Base-by-base conservation (phyloP, 495 filamentous ascomycete species). In the Aspergillus coremiiformis region DNA sequence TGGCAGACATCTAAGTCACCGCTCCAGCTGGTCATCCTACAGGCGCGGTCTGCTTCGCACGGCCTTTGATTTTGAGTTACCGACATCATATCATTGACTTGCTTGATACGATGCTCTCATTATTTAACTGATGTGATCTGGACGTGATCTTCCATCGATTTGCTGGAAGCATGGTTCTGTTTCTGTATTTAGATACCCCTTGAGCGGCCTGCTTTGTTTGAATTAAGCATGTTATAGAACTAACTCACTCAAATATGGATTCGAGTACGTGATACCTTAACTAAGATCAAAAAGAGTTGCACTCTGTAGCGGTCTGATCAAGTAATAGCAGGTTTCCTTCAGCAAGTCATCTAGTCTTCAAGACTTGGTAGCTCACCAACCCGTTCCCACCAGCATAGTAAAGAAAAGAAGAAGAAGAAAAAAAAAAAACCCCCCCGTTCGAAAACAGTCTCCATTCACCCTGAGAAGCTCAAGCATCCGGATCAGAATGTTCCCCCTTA, bases 1-100 rank as follows among this genome's bases (percentile, higher is more conserved):
- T 82, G 75, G 71, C 71, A 43, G 73, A 76, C 42, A 66, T 76
- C 33, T 76, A 55, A 59, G n/a, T 17, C 30, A 17, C 8, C 21
- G 24, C 5, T 10, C 29, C 11, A n/a, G 32, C 32, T 10, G 32
- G n/a, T n/a, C n/a, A n/a, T n/a, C n/a, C n/a, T n/a, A n/a, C n/a
- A n/a, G n/a, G n/a, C n/a, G n/a, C n/a, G n/a, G n/a, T n/a, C n/a
- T n/a, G n/a, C n/a, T n/a, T n/a, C n/a, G n/a, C n/a, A n/a, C n/a
- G n/a, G n/a, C n/a, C n/a, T n/a, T n/a, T n/a, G n/a, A n/a, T n/a
- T n/a, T n/a, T n/a, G n/a, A n/a, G n/a, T n/a, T n/a, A n/a, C n/a
- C n/a, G 2, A 20, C 37, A 39, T 19, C 37, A 22, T 47, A 11
- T 23, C 17, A 22, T 29, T 51, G 32, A 51, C 12, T n/a, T 35